Evolutionary conservation across 768 basidiomycete species (phyloP).

Genomic region (Boletus sensibilis): DNA sequence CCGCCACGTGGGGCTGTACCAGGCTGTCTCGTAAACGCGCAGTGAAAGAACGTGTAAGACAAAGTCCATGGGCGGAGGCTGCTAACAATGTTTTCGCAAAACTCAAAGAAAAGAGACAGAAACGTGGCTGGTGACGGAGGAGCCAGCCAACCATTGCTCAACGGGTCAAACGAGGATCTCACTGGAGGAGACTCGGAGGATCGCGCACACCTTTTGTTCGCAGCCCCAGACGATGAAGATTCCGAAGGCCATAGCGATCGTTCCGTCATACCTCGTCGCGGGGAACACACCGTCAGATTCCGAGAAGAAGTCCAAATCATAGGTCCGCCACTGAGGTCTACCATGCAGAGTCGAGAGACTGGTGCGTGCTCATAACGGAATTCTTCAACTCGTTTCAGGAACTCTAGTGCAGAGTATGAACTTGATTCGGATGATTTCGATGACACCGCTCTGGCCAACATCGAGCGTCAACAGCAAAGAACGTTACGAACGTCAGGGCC

Average conservation of each 20-base stretch:
- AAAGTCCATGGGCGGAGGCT: constrained; percentile 21
- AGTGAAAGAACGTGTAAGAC: neutral
- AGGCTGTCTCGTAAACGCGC: neutral
- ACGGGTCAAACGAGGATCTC: constrained; percentile 42
- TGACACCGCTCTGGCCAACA: constrained; percentile 39
- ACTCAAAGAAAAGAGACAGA: constrained; percentile 30
- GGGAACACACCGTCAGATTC: constrained; percentile 58
- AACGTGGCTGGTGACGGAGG: constrained; percentile 34
- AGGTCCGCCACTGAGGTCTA: constrained; percentile 68
- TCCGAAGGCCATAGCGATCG: constrained; percentile 39
- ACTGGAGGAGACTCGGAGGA: constrained; percentile 26
- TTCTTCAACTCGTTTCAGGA: constrained; percentile 8
- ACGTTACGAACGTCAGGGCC: constrained; percentile 23
- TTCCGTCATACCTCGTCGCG: constrained; percentile 35
- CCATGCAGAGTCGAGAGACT: constrained; percentile 72
- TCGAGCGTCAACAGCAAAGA: constrained; percentile 30
- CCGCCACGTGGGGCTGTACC: constrained; percentile 7
- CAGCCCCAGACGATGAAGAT: constrained; percentile 54
- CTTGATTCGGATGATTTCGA: constrained; percentile 83
- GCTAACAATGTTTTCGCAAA: constrained; percentile 31
- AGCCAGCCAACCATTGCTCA: constrained; percentile 59
- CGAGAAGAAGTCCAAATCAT: constrained; percentile 69
- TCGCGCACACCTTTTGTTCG: constrained; percentile 45
- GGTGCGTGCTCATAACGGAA: constrained; percentile 52
- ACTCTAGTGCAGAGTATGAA: constrained; percentile 62